phyloP scores from a whole-genome alignment of 371 early-diverging fungal genomes.

The Amoeboaphelidium occidentale region DNA sequence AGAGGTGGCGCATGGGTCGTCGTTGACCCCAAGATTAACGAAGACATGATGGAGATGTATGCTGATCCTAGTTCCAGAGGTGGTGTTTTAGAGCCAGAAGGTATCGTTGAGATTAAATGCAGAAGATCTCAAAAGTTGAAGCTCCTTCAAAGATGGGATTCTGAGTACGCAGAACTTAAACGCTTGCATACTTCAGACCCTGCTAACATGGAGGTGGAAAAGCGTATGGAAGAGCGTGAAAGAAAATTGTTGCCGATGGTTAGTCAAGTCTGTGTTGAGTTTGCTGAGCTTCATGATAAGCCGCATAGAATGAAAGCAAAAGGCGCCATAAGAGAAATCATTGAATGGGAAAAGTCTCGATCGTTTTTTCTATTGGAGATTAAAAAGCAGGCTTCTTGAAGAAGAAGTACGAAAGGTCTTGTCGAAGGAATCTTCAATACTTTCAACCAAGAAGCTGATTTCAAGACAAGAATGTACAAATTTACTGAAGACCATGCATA shows the following conservation, averaged over 20 bases:
- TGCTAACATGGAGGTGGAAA: conserved; percentile 13
- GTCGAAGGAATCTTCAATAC: no score
- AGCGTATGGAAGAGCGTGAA: conserved; percentile 48
- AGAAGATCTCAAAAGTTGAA: conserved; percentile 68
- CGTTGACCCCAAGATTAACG: conserved; percentile 91
- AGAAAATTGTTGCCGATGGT: conserved; percentile 64
- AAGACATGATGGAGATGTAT: conserved; percentile 94
- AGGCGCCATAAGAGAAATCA: conserved; percentile 11
- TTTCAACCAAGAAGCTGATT: no score
- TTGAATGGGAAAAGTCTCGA: conserved; percentile 2
- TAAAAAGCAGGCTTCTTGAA: no score
- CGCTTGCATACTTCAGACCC: background rate
- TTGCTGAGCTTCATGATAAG: conserved; percentile 91
- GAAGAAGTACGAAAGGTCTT: no score
- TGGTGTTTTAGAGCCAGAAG: conserved; percentile 94
- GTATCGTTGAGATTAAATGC: conserved; percentile 97
- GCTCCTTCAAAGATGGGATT: conserved; percentile 75
- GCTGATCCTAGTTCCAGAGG: conserved; percentile 74
- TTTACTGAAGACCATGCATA: no score
- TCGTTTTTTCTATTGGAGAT: background rate
- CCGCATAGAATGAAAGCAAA: conserved; percentile 91
- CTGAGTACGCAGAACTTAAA: conserved; percentile 35
- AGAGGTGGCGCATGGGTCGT: conserved; percentile 99
- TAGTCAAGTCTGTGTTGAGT: conserved; percentile 79
- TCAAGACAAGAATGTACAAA: no score